These are phyloP conservation scores for Penicillium sp. DNA, from an alignment of 2,329 filamentous ascomycete species.

Conservation along the genomic window DNA sequence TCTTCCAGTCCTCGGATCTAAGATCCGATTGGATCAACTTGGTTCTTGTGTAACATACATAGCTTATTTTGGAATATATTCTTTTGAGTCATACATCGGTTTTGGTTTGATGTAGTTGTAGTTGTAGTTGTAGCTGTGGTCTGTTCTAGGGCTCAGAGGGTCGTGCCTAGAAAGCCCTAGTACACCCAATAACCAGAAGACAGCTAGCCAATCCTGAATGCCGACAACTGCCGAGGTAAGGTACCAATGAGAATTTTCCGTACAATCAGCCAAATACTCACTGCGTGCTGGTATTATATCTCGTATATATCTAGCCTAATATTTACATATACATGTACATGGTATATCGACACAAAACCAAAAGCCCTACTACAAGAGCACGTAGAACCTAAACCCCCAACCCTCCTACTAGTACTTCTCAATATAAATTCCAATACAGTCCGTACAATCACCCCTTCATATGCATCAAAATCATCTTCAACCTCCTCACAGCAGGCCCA, in stretches of 20 bases:
- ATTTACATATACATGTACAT: neutral
- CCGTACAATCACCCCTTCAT: slow-evolving; percentile 27
- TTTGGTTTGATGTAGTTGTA: neutral
- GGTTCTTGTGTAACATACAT: slow-evolving; percentile 9
- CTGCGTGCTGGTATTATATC: neutral
- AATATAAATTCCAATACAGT: neutral
- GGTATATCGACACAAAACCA: neutral
- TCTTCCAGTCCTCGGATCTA: neutral
- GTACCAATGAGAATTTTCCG: neutral
- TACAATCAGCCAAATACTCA: neutral
- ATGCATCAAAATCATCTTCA: slow-evolving; percentile 44
- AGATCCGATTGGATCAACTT: neutral
- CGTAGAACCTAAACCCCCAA: neutral
- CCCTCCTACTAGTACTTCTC: neutral
- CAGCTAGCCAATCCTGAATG: neutral
- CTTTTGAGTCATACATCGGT: neutral
- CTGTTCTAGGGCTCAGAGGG: too few species aligned
- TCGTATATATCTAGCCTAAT: neutral
- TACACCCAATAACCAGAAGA: neutral
- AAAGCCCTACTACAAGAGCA: neutral
- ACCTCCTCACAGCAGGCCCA: slow-evolving; percentile 38
- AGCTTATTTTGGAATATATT: slow-evolving; percentile 7
- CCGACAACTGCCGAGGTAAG: neutral
- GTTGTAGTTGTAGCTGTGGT: neutral
- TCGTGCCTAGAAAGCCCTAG: too few species aligned